Base-by-base conservation (phyloP, 257 asterid genomes). In the Gynochthodes officinalis region DNA sequence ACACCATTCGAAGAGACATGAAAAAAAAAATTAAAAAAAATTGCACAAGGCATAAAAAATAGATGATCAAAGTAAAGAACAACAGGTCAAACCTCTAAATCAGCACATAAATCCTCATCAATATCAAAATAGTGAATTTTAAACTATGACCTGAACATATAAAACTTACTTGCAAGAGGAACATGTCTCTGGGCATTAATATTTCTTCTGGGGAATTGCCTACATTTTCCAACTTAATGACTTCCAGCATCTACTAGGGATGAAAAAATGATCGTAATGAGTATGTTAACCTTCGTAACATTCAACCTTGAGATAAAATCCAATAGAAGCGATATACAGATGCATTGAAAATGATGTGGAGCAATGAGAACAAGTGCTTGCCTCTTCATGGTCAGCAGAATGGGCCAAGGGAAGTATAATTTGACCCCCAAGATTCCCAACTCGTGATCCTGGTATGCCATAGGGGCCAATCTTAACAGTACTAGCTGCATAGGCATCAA, bases 321-420 rank as follows among this genome's bases (percentile, higher is more conserved):
- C 2, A 3, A 12, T 25, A 48, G 4, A 39, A 9, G 0, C 42
- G 39, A 59, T 10, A 59, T 21, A 52, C 18, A 59, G 19, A 50
- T 32, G 28, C 67, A 30, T 4, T 11, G 16, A 21, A 55, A 30
- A 25, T 44, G 27, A 19, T 21, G 4, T 27, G 40, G 65, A 4
- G 12, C 33, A 15, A 48, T 13, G 15, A 21, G 64, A 37, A 4
- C 10, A 48, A 28, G 23, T 37, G 84, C 96, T 79, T 80, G 84
- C 97, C 97, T 92, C 98, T 88, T 88, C 98, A 80, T 89, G 96
- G 78, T 92, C 98, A 52, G 90, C 79, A 40, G 93, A 88, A 74
- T 92, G 96, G 67, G 92, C 98, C 77, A 92, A 80, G 2, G 98
- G 98, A 73, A 89, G 96, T 75, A 86, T 86, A 74, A 89, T 88